These are phyloP conservation scores for Epichloe baconii DNA, from an alignment of 2,329 filamentous ascomycete species.

Conservation along the genomic window DNA sequence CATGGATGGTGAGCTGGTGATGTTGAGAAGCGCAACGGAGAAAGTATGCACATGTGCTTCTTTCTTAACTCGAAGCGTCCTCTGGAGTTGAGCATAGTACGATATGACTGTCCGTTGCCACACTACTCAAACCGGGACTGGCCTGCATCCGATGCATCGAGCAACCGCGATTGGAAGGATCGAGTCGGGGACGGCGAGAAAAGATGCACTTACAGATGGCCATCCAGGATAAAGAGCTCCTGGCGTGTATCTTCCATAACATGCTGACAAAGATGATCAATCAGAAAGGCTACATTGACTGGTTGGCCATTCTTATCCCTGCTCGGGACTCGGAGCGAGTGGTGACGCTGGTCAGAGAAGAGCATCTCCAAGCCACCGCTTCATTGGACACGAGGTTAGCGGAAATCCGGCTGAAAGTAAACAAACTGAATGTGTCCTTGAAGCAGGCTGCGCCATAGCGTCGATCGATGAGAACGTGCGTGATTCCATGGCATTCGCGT, in stretches of 20 bases:
- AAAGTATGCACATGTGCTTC: neutral
- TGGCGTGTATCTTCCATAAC: slow-evolving; percentile 75
- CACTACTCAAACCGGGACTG: neutral
- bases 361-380: slow-evolving; percentile 91
- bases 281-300: slow-evolving; percentile 61
- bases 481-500: neutral
- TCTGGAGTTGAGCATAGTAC: neutral
- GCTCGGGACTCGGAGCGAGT: slow-evolving; percentile 55
- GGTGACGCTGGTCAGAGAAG: slow-evolving; percentile 70
- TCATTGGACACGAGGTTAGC: slow-evolving; percentile 3
- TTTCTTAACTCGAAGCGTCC: neutral
- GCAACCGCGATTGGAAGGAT: neutral
- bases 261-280: slow-evolving; percentile 65
- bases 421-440: neutral
- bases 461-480: neutral
- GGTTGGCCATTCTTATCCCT: slow-evolving; percentile 44
- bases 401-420: neutral
- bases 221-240: slow-evolving; percentile 81
- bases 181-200: slow-evolving; percentile 4
- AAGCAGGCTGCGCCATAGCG: neutral
- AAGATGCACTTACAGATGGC: slow-evolving; percentile 60
- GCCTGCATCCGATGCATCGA: neutral
- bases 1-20: neutral
- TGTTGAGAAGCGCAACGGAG: neutral
- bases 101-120: neutral